Conservation (phyloP, 176 grass and related monocot genomes). For the Puya raimondii region DNA sequence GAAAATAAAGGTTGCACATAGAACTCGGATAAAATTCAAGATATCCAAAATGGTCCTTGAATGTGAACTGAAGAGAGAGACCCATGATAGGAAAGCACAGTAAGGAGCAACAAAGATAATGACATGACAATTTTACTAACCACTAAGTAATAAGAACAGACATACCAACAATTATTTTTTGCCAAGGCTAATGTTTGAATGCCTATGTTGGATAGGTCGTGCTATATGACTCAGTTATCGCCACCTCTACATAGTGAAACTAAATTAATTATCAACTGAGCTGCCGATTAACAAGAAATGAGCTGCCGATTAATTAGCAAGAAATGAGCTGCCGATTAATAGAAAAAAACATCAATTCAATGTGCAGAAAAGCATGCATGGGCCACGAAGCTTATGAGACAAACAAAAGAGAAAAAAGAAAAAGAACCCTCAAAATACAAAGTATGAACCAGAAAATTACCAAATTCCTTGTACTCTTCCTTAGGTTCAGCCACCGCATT, state of each 20-base stretch:
- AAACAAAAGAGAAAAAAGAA: slow-evolving; percentile 10
- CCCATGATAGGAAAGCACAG: no score
- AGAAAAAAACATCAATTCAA: no score
- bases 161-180: no score
- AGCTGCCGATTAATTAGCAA: no score
- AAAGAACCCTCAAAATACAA: slow-evolving; percentile 12
- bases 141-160: no score
- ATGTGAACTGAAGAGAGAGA: no score
- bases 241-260: not conserved
- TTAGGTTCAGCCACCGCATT: slow-evolving; percentile 2
- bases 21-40: not conserved
- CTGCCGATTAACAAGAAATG: not conserved
- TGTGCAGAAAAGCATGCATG: not conserved
- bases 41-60: no score
- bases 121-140: no score
- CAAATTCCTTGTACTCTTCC: slow-evolving; percentile 15
- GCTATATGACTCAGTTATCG: not conserved
- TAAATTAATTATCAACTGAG: not conserved
- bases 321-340: not conserved
- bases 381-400: slow-evolving; percentile 27
- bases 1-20: slow-evolving; percentile 10
- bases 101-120: no score
- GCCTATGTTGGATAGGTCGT: not conserved
- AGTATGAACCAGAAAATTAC: slow-evolving; percentile 17
- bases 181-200: not conserved